Percentiles rank a stretch among this genome's conserved stretches.
phyloP scores from a whole-genome alignment of 108 stramenopile species.

The Schizochytrium sp. region DNA sequence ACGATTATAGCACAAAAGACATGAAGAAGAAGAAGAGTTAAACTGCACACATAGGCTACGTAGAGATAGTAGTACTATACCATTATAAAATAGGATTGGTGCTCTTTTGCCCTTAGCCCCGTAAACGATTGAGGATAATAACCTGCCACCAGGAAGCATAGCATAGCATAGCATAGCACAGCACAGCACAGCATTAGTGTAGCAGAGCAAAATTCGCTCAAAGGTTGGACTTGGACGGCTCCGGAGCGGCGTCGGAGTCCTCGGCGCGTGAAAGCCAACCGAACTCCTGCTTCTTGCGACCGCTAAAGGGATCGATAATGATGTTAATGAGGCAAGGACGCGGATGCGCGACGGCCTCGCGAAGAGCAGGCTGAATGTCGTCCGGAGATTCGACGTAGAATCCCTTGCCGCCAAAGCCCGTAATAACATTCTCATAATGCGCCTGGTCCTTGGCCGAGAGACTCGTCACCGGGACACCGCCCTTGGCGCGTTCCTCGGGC shows the following conservation, averaged over 20 bases:
- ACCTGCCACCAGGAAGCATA: too few relatives aligned
- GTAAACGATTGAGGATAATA: too few relatives aligned
- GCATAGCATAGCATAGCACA: too few relatives aligned
- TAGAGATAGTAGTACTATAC: too few relatives aligned
- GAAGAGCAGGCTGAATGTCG: neutral
- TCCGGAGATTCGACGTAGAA: neutral
- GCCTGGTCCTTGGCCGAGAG: neutral
- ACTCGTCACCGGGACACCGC: neutral
- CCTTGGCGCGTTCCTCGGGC: neutral
- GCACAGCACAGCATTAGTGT: too few relatives aligned
- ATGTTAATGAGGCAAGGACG: neutral
- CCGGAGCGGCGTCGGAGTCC: neutral
- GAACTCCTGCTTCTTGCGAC: slow-evolving; percentile 14
- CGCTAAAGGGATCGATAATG: neutral
- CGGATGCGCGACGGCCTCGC: slow-evolving; percentile 3
- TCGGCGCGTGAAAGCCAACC: slow-evolving; percentile 2
- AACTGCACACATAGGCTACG: too few relatives aligned
- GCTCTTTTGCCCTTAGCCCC: too few relatives aligned
- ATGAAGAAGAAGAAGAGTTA: too few relatives aligned
- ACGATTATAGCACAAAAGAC: too few relatives aligned
- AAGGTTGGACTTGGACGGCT: neutral
- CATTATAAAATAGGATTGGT: too few relatives aligned
- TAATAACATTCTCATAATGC: neutral
- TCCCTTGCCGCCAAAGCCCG: neutral
- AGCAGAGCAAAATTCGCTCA: neutral